Base-by-base conservation (phyloP, 108 stramenopile genomes). In the Epithemia pelagica region DNA sequence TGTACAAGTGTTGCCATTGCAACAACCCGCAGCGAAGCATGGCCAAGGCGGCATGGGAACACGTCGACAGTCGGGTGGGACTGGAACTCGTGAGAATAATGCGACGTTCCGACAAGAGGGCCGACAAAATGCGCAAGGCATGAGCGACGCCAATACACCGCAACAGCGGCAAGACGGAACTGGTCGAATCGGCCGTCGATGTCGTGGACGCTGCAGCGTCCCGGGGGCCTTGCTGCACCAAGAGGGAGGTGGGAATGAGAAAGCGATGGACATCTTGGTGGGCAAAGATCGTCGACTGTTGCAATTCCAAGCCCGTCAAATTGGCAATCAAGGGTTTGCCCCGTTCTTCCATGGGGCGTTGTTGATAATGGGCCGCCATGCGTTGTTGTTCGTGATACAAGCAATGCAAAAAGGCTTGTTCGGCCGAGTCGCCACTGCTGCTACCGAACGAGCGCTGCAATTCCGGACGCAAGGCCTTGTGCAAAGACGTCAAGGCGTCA, bases 1-100 rank as follows among this genome's bases (percentile, higher is more conserved):
- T 86, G 62, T 81, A 69, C 22, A 89, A 65, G 62, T 94, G 92
- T 57, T 87, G 82, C 92, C 92, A 94, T 55, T 74, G 67, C 24
- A 94, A 71, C 59, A 90, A 59, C 1, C 92, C 92, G 61, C 89
- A 87, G 15, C 87, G 78, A 23, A 94, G 31, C 52, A 84, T 70
- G 24, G 86, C 77, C 3, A 85, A 62, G 21, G 86, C 88, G 2
- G 89, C 84, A 30, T 81, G 66, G 2, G 83, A 82, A 65, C 92
- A 94, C 28, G 75, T 68, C 2, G 83, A 77, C 23, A 94, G 68
- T 7, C 92, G 86, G 8, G 92, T 83, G 18, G 82, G 74, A 63
- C 78, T 82, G 32, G 59, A 58, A 25, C 89, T 91, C 22, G 87
- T 68, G 46, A 94, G 52, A 0, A 94, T 53, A 28, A 94, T 77